Evolutionary conservation across 768 basidiomycete genomes (phyloP), one percentile per base, ranked within the genome.

Genomic region (Agrocybe praecox): DNA sequence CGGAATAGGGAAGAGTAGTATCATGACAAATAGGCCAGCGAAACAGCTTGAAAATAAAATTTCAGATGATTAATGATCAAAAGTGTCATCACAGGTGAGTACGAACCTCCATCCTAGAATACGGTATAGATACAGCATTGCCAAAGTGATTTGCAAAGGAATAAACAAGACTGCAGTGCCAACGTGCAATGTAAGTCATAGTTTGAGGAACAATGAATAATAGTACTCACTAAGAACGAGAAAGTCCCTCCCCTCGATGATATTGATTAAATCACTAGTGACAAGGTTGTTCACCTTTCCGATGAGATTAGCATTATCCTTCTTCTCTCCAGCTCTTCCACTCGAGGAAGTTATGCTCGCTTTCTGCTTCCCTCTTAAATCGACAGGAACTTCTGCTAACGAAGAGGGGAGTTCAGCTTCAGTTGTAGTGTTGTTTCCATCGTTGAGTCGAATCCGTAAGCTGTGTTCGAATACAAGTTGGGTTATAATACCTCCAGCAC

Each of bases 271-370:
- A 43, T 67, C 64, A 6, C 59, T 63, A 5, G 62, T 67, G n/a
- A 65, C 59, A 0, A 67, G 53, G 42, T 91, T 92, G 68, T 88
- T 92, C 66, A 93, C 86, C 65, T 84, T 89, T 12, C 91, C 90
- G 33, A 86, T 80, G 19, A 90, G 70, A 62, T 87, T 86, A 5
- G 45, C 23, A 19, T 53, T 47, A 12, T 49, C 40, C 26, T 47
- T 53, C 9, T 26, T 23, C 12, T 46, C 17, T 7, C 19, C 19
- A 15, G 11, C 26, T n/a, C 44, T 29, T 49, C 48, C 12, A 21
- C 9, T 29, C 26, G 15, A 12, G 36, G 21, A n/a, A 32, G 36
- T 48, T 29, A 46, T 18, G 23, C 49, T 48, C 15, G 46, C 51
- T 33, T 53, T 53, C 2, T 36, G 23, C 24, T 15, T 33, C 6